phyloP scores from a whole-genome alignment of 1,139 yeast species.

The Yamadazyma epiphylla region DNA sequence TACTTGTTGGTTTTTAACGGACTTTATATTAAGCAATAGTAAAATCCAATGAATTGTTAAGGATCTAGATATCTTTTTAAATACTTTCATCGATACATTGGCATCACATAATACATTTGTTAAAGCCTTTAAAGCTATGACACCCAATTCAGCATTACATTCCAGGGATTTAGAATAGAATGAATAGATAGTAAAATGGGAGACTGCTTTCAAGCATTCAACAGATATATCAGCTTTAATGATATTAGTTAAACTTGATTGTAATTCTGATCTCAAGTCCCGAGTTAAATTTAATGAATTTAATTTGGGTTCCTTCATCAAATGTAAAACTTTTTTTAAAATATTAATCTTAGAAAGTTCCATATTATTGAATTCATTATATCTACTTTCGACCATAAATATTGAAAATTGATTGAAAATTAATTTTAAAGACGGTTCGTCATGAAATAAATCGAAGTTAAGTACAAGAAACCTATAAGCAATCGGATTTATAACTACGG shows the following conservation, averaged over 20 bases:
- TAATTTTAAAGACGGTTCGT: slow-evolving; percentile 42
- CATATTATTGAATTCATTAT: slow-evolving; percentile 42
- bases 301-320: slow-evolving; percentile 33
- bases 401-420: slow-evolving; percentile 55
- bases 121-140: slow-evolving; percentile 23
- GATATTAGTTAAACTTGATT: slow-evolving; percentile 18
- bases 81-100: slow-evolving; percentile 28
- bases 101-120: slow-evolving; percentile 31
- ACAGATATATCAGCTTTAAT: slow-evolving; percentile 32
- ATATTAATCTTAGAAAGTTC: slow-evolving; percentile 53
- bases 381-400: slow-evolving; percentile 49
- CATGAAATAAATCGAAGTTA: slow-evolving; percentile 33
- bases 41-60: slow-evolving; percentile 66
- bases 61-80: slow-evolving; percentile 50
- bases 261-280: slow-evolving; percentile 16
- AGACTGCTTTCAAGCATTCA: slow-evolving; percentile 31
- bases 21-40: slow-evolving; percentile 43
- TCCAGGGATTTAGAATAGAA: slow-evolving; percentile 23
- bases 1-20: slow-evolving; percentile 4
- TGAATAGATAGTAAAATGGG: slow-evolving; percentile 34
- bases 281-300: slow-evolving; percentile 9
- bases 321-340: slow-evolving; percentile 50
- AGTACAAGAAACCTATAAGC: slow-evolving; percentile 29
- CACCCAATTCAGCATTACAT: slow-evolving; percentile 27
- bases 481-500: slow-evolving; percentile 26